These are phyloP conservation scores for Secale cereale DNA, from an alignment of 176 grass and related monocot species.

Conservation along the genomic window DNA sequence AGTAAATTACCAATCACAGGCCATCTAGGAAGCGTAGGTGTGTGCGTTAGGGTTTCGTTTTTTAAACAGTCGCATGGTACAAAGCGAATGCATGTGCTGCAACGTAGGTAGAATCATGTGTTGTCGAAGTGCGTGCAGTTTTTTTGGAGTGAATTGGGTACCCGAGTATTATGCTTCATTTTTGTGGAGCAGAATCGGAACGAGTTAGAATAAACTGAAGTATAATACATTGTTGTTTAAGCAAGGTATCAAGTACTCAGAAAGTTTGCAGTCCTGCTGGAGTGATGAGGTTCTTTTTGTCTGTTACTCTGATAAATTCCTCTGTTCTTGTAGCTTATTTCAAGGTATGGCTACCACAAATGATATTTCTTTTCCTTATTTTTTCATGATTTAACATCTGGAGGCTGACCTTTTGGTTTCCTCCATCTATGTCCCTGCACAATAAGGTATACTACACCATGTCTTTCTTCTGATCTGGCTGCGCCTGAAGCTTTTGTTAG, in stretches of 20 bases:
- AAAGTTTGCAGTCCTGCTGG: slow-evolving; percentile 80
- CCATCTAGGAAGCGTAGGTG: background rate
- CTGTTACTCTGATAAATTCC: slow-evolving; percentile 85
- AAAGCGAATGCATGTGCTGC: background rate
- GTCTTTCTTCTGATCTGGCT: slow-evolving; percentile 78
- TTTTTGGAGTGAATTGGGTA: background rate
- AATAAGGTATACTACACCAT: slow-evolving; percentile 74
- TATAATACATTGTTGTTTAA: slow-evolving; percentile 50
- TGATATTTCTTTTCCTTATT: background rate
- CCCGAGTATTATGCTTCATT: no score
- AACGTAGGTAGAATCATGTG: background rate
- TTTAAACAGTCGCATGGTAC: background rate
- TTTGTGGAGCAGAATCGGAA: background rate
- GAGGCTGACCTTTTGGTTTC: background rate
- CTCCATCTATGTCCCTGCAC: background rate
- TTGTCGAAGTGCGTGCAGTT: background rate
- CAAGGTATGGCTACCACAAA: slow-evolving; percentile 51
- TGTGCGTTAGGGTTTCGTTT: background rate
- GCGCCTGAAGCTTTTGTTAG: slow-evolving; percentile 51
- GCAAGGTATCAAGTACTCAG: slow-evolving; percentile 71
- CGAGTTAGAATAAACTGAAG: slow-evolving; percentile 32
- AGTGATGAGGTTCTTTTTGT: slow-evolving; percentile 82
- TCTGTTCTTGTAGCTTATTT: slow-evolving; percentile 87
- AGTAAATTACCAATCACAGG: background rate
- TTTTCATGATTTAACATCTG: slow-evolving; percentile 8